phyloP scores from a whole-genome alignment of 2,329 filamentous ascomycete genomes.

The Pezicula rhizophila region DNA sequence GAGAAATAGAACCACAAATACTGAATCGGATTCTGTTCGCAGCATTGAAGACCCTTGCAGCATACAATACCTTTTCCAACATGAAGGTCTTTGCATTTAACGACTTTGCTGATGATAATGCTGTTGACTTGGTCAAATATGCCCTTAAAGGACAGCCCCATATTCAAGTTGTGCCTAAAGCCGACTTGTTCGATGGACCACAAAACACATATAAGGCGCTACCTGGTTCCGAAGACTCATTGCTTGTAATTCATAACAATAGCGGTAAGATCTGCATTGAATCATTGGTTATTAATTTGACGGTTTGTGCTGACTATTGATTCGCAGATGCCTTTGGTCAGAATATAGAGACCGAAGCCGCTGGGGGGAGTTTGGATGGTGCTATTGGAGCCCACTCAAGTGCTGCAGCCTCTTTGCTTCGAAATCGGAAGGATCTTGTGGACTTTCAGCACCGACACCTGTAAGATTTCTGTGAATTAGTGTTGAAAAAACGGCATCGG shows the following conservation, averaged over 20 bases:
- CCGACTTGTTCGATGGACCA: constrained; percentile 13
- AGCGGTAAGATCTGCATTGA: constrained; percentile 3
- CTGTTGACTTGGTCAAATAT: constrained; percentile 3
- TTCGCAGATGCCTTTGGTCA: constrained; percentile 22
- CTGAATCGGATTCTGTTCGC: constrained; percentile 17
- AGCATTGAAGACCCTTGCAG: constrained; percentile 15
- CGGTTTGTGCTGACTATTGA: neutral
- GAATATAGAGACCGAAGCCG: constrained; percentile 23
- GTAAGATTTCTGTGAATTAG: neutral
- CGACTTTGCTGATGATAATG: constrained; percentile 16
- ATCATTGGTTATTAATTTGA: neutral
- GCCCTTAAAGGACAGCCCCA: constrained; percentile 14
- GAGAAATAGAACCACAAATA: constrained; percentile 12
- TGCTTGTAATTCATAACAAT: constrained; percentile 25
- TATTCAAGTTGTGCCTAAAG: constrained; percentile 11
- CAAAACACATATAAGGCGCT: constrained; percentile 1
- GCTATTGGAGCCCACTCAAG: constrained; percentile 21
- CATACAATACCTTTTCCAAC: constrained; percentile 12
- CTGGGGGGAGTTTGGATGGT: constrained; percentile 22
- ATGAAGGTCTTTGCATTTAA: constrained; percentile 21
- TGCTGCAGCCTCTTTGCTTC: constrained; percentile 20
- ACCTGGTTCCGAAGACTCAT: constrained; percentile 6
- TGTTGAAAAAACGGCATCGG: no score
- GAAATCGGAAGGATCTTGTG: constrained; percentile 16
- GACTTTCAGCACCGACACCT: constrained; percentile 7